Conservation (phyloP, 176 grass and related monocot genomes). For the Saccharum officinarum region DNA sequence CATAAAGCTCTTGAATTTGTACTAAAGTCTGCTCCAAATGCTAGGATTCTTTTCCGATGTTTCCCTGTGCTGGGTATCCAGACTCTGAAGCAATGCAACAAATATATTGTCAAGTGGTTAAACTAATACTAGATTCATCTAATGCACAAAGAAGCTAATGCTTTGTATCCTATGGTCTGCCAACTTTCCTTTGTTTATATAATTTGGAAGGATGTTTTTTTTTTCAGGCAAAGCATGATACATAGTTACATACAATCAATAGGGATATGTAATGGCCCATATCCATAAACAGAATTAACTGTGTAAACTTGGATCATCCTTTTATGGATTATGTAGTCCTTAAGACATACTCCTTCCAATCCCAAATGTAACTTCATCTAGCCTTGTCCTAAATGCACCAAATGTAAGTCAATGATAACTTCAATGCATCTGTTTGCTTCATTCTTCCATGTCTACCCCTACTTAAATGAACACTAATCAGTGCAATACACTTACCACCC, state of each 20-base stretch:
- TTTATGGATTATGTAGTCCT: neutral
- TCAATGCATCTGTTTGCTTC: neutral
- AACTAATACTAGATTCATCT: neutral
- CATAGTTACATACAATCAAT: neutral
- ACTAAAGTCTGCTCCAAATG: neutral
- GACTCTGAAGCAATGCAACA: neutral
- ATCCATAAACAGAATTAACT: neutral
- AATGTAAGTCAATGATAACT: neutral
- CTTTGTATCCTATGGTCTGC: neutral
- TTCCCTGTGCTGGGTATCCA: constrained; percentile 3
- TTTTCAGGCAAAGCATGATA: neutral
- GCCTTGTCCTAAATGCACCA: neutral
- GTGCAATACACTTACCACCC: neutral
- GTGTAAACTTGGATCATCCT: neutral
- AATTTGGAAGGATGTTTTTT: neutral
- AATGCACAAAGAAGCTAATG: constrained; percentile 4
- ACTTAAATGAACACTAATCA: neutral
- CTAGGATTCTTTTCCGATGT: neutral
- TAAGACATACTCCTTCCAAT: neutral
- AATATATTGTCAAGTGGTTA: neutral
- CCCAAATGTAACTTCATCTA: neutral
- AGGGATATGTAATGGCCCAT: neutral
- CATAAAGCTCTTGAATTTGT: constrained; percentile 3
- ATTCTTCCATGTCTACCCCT: neutral
- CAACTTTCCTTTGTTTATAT: neutral